A percentile compares a stretch with the other conserved stretches of the same genome.
Evolutionary conservation across 2,329 filamentous ascomycete genomes (phyloP).

Genomic region (Samsoniella hepiali): DNA sequence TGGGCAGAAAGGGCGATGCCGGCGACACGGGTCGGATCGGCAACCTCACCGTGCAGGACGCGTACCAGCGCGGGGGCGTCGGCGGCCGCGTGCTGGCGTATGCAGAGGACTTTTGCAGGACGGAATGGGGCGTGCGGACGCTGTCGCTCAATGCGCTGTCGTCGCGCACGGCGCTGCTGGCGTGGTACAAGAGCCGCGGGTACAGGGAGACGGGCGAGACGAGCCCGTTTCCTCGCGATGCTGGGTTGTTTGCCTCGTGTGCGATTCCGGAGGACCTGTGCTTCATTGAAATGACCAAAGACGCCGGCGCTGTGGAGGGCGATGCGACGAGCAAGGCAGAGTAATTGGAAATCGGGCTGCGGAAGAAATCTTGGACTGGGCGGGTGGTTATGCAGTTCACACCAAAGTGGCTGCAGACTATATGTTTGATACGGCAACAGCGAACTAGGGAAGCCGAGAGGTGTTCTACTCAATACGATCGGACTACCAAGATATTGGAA

Average conservation of each 20-base stretch:
- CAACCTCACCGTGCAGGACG: slow-evolving; percentile 29
- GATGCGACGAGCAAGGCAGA: not conserved
- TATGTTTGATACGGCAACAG: too few species aligned
- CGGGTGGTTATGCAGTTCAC: too few species aligned
- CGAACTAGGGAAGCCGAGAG: too few species aligned
- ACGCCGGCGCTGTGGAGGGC: not conserved
- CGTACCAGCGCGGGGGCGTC: slow-evolving; percentile 29
- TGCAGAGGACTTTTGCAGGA: slow-evolving; percentile 30
- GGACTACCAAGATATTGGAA: too few species aligned
- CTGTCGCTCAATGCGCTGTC: slow-evolving; percentile 36
- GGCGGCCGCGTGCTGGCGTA: slow-evolving; percentile 31
- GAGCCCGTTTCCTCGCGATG: slow-evolving; percentile 31
- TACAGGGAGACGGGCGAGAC: slow-evolving; percentile 34
- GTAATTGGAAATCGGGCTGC: not conserved
- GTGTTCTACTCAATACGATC: too few species aligned
- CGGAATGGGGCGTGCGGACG: slow-evolving; percentile 26
- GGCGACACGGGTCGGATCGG: slow-evolving; percentile 24
- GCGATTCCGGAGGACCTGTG: slow-evolving; percentile 30
- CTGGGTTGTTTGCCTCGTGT: slow-evolving; percentile 9
- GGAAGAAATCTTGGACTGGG: too few species aligned
- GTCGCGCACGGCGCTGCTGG: slow-evolving; percentile 32
- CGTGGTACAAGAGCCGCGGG: slow-evolving; percentile 36
- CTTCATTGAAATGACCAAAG: slow-evolving; percentile 37
- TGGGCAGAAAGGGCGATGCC: slow-evolving; percentile 21
- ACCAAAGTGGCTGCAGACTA: too few species aligned